Conservation (phyloP, 805 yeast species). For the Barnettozyma sp. region DNA sequence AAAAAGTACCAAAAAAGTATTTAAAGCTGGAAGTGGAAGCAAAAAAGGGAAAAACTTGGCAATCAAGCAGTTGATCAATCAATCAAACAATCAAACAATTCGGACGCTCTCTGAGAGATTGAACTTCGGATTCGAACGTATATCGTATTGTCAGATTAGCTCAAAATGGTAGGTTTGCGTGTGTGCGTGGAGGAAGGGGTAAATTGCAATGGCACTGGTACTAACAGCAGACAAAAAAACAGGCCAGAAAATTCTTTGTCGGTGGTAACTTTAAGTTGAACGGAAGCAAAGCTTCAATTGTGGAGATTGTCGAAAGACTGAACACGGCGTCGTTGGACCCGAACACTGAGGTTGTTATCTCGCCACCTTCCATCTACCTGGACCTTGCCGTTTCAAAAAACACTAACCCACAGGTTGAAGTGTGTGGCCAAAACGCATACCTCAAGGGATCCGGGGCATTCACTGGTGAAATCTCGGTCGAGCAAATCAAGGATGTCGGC, state of each 20-base stretch:
- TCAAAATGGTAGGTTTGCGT: conserved; percentile 1
- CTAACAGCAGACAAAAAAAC: neutral
- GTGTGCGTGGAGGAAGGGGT: too few species aligned
- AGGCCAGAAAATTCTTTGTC: conserved; percentile 90
- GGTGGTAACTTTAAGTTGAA: conserved; percentile 99
- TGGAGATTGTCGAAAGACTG: conserved; percentile 74
- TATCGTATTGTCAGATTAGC: too few species aligned
- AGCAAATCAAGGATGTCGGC: conserved; percentile 83
- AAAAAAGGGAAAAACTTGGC: too few species aligned
- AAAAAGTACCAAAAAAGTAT: neutral
- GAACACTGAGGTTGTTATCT: conserved; percentile 85
- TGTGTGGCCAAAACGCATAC: conserved; percentile 90
- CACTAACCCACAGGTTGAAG: conserved; percentile 64
- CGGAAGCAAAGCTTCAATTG: conserved; percentile 84
- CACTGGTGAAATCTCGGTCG: conserved; percentile 95
- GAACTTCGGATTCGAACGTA: too few species aligned
- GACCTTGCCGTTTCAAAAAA: conserved; percentile 62
- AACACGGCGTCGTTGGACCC: conserved; percentile 71
- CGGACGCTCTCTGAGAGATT: too few species aligned
- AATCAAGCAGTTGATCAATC: too few species aligned
- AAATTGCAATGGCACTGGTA: too few species aligned
- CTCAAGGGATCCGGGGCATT: conserved; percentile 88
- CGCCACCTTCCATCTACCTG: conserved; percentile 94
- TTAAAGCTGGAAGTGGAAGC: too few species aligned
- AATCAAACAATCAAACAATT: too few species aligned